Evolutionary conservation across 2,329 filamentous ascomycete genomes (phyloP).

Genomic region (Ceratocystis ficicola): DNA sequence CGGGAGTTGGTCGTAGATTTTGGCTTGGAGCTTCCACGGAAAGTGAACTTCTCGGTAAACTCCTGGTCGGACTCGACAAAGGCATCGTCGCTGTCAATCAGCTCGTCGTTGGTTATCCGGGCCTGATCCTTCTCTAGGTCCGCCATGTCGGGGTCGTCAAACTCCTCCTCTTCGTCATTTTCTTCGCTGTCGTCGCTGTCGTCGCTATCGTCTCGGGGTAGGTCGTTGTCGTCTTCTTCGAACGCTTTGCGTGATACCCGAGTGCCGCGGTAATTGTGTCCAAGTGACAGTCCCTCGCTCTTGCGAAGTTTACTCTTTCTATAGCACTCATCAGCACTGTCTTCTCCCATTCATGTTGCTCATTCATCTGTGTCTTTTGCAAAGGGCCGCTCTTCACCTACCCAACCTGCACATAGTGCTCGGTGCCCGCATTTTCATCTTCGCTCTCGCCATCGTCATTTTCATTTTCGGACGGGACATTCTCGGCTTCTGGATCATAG

Average conservation of each 20-base stretch:
- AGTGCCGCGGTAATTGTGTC: conserved; percentile 68
- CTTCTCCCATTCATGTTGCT: not conserved
- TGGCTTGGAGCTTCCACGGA: conserved; percentile 46
- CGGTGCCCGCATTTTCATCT: conserved; percentile 53
- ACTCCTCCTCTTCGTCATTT: conserved; percentile 39
- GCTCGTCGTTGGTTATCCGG: conserved; percentile 40
- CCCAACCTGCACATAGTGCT: conserved; percentile 75
- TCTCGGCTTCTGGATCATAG: conserved; percentile 65
- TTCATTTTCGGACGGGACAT: conserved; percentile 42
- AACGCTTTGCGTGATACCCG: conserved; percentile 59
- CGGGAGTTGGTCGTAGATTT: conserved; percentile 28
- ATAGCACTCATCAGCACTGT: conserved; percentile 5
- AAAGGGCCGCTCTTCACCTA: conserved; percentile 29
- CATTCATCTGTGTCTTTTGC: not conserved
- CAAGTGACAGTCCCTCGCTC: conserved; percentile 55
- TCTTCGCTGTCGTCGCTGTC: conserved; percentile 38
- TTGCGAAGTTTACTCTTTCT: conserved; percentile 75
- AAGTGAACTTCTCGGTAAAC: conserved; percentile 60
- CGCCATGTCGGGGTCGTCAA: conserved; percentile 44
- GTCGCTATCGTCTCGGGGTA: conserved; percentile 33
- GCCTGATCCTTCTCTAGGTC: conserved; percentile 42
- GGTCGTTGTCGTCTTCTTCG: conserved; percentile 40
- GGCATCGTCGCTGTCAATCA: conserved; percentile 55
- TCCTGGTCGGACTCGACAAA: conserved; percentile 79
- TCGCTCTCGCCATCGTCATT: conserved; percentile 40